Evolutionary conservation across 352 stramenopile species (phyloP), one percentile per base, ranked within the genome.

Genomic region (Peronospora farinosa): DNA sequence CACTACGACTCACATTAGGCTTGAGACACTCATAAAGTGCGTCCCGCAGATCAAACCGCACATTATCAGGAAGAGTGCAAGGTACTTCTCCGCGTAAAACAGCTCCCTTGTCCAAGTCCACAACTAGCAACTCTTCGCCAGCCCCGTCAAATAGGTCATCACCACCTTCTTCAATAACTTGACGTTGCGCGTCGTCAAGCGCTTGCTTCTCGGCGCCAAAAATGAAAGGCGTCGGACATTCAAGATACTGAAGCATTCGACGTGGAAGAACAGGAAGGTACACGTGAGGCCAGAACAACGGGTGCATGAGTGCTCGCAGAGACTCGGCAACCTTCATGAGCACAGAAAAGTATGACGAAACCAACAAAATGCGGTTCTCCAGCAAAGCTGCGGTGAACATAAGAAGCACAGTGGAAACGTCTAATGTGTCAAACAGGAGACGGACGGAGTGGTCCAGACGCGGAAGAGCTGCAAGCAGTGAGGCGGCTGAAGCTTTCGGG

Each of bases 211-310:
- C 72, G 9, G 86, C 72, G 32, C 83, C 83, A 50, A 94, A 88
- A 45, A 94, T 85, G 54, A 90, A 94, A 13, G 83, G 83, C 1
- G 83, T 94, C 2, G 83, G 83, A 42, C 83, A 94, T 44, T 94
- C 78, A 13, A 94, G 67, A 45, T 88, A 92, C 63, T 88, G 77
- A 13, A 91, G 62, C 76, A 94, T 86, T 43, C 72, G 65, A 7
- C 66, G 72, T 2, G 84, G 84, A 21, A 95, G 65, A 33, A 95
- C 69, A 0, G 81, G 84, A 6, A 89, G 57, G 55, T 94, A 96
- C 36, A 93, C 79, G 46, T 96, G 86, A 19, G 84, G 82, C 86
- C 86, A 96, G 13, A 80, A 63, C 13, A 96, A 52, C 5, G 86
- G 86, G 30, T 86, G 86, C 71, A 95, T 83, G n/a, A 96, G 72